Evolutionary conservation across 805 yeast species (phyloP), one percentile per base, ranked within the genome.

Genomic region (Kodamaea hsintzibuensis): DNA sequence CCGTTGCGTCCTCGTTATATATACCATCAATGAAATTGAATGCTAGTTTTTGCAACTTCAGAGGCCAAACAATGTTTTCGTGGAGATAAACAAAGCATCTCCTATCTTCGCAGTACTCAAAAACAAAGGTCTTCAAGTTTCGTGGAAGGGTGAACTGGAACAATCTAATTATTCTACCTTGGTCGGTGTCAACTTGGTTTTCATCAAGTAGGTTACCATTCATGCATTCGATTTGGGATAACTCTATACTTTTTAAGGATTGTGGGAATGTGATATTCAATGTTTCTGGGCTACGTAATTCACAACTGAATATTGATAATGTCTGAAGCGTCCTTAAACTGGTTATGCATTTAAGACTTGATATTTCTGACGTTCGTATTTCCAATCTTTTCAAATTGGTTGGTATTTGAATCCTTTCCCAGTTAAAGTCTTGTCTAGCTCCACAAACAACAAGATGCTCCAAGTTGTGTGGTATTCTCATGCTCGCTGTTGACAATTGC

Each of bases 31-130:
- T 17, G 17, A 40, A 40, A 8, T 40, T 40, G 25, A 40, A 40
- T 13, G 7, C 44, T 25, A 40, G 17, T 5, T 16, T 40, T 16
- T 40, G 44, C 22, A 40, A 7, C 19, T 19, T 19, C 25, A 2
- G 17, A 7, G 44, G 44, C 44, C 44, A 40, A 12, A 16, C n/a
- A 16, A 40, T 17, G 19, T 16, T 40, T 40, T 17, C 17, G 8
- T 40, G 25, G 25, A 40, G 19, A 17, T 40, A 40, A 17, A 40
- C 44, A 40, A 14, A 40, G 19, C 44, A 40, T 22, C 25, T 40
- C 44, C 44, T 40, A 13, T 40, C 44, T 40, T 40, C 44, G 17
- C 19, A 40, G 13, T 40, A 40, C 44, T 40, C 44, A 40, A 40
- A 40, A 6, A 19, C 19, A 40, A 40, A 40, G 4, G 25, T 7